These are phyloP conservation scores for Botrytis hyacinthi DNA, from an alignment of 2,329 filamentous ascomycete species.

Conservation along the genomic window DNA sequence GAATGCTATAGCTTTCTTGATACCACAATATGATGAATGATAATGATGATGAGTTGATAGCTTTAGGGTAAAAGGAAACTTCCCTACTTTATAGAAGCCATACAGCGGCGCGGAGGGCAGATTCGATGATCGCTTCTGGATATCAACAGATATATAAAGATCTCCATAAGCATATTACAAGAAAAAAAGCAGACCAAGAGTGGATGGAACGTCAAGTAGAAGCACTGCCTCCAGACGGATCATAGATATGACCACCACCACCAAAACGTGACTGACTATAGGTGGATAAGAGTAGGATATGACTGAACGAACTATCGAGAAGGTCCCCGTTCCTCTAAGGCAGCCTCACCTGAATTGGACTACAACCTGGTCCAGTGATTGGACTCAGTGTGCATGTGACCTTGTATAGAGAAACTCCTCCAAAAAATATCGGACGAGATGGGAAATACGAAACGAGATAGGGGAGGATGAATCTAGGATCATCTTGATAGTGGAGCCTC, in stretches of 20 bases:
- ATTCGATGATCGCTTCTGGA: background rate
- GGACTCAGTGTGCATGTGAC: slow-evolving; percentile 27
- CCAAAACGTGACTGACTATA: slow-evolving; percentile 30
- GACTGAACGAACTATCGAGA: slow-evolving; percentile 16
- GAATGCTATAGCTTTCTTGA: background rate
- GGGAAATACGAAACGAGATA: background rate
- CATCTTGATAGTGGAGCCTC: slow-evolving; percentile 9
- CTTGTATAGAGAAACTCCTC: slow-evolving; percentile 17
- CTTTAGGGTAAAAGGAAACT: background rate
- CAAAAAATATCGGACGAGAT: background rate
- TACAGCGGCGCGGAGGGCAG: slow-evolving; percentile 9
- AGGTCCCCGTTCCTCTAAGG: slow-evolving; percentile 23
- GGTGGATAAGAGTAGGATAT: slow-evolving; percentile 22
- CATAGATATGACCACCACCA: slow-evolving; percentile 29
- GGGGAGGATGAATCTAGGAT: slow-evolving; percentile 17
- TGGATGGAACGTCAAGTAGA: slow-evolving; percentile 23
- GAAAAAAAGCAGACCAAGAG: background rate
- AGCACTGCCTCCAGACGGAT: slow-evolving; percentile 35
- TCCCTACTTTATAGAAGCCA: slow-evolving; percentile 19
- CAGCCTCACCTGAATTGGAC: slow-evolving; percentile 27
- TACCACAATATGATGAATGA: background rate
- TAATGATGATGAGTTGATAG: slow-evolving; percentile 14
- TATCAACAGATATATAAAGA: slow-evolving; percentile 26
- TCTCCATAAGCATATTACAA: background rate
- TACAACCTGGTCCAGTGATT: slow-evolving; percentile 22